Evolutionary conservation across 306 rosid species (phyloP), one percentile per base, ranked within the genome.

Genomic region (Pyrus pyrifolia): DNA sequence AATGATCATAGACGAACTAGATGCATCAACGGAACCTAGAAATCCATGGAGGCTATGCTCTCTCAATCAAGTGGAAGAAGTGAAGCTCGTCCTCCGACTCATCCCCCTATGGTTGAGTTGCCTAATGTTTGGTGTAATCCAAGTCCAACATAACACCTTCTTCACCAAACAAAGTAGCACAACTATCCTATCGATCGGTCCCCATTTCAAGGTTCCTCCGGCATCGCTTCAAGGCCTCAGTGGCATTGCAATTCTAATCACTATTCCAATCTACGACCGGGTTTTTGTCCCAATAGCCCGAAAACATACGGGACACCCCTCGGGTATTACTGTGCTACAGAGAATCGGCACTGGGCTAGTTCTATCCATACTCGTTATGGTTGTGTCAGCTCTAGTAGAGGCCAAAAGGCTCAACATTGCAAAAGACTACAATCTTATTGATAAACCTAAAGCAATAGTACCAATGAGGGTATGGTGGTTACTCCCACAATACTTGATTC

Each of bases 21-120:
- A 90, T 69, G 68, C 80, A 4, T 70, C 83, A 64, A 87, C 80
- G 49, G 85, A 87, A 59, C 71, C 70, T 5, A 84, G 86, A 67
- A 80, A 93, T 5, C 98, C 88, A 2, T 93, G 98, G 96, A 91
- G 97, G 61, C 65, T 91, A 62, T 91, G 98, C 84, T 81, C 93
- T 27, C 76, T 83, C 33, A 83, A 75, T 8, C 95, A 93, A 82
- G 98, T 93, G 13, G 95, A 89, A 80, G 95, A 93, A 84, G 95
- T 81, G 49, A 93, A 91, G 85, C 85, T 85, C 2, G 84, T 91
- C 13, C 71, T 88, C 30, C 87, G 98, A 4, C 79, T 93, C 8
- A 81, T 93, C 40, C 98, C 96, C 40, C 70, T 93, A 60, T 93
- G 98, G 98, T 67, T 93, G 6, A 81, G 87, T 2, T 91, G 95